phyloP scores from a whole-genome alignment of 305 asterid genomes.

The Fraxinus dipetala region DNA sequence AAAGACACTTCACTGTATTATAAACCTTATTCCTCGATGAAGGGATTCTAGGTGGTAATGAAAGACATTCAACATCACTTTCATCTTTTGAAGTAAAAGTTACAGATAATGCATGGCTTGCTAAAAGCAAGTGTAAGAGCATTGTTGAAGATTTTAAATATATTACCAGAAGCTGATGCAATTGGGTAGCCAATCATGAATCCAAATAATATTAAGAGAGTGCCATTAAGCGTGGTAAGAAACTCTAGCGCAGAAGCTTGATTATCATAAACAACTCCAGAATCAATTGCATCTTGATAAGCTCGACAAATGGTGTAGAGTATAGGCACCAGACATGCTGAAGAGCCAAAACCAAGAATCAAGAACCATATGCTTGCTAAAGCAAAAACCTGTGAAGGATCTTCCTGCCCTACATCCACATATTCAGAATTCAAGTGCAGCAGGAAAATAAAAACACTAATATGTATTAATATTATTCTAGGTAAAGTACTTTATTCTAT shows the following conservation, averaged over 20 bases:
- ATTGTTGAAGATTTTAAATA: slow-evolving; percentile 21
- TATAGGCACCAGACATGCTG: slow-evolving; percentile 68
- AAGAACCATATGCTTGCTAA: slow-evolving; percentile 86
- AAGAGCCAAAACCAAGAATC: slow-evolving; percentile 81
- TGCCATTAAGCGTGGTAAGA: slow-evolving; percentile 60
- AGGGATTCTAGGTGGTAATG: slow-evolving; percentile 8
- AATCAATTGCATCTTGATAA: slow-evolving; percentile 58
- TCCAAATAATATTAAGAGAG: slow-evolving; percentile 72
- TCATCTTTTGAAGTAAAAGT: slow-evolving; percentile 8
- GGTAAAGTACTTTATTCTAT: neutral
- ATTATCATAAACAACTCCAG: slow-evolving; percentile 43
- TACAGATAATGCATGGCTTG: neutral
- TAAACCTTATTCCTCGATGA: neutral
- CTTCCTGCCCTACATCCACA: slow-evolving; percentile 99
- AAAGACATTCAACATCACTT: neutral
- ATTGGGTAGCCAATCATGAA: slow-evolving; percentile 77
- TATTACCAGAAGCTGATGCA: slow-evolving; percentile 87
- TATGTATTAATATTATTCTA: neutral
- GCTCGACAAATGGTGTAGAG: slow-evolving; percentile 59
- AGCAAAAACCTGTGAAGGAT: slow-evolving; percentile 86
- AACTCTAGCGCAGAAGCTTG: slow-evolving; percentile 53
- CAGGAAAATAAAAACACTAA: slow-evolving; percentile 15
- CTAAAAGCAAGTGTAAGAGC: neutral
- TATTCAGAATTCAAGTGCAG: slow-evolving; percentile 60
- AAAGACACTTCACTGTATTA: neutral